Conservation (phyloP, 2,329 filamentous ascomycete genomes). For the Ceratocystis albifundus region DNA sequence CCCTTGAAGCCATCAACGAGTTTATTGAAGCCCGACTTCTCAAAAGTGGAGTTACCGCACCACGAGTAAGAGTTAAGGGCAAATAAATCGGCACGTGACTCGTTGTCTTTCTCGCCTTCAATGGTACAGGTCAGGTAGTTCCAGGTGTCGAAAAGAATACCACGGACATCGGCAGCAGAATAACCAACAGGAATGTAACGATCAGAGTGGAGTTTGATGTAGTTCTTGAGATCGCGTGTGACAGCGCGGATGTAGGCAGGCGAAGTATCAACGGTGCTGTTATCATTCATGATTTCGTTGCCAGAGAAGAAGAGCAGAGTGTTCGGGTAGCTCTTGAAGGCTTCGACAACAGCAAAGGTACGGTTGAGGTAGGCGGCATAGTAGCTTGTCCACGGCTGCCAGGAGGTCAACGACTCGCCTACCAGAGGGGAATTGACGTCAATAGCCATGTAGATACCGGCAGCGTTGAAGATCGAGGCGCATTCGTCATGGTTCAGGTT, state of each 20-base stretch:
- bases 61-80: conserved; percentile 65
- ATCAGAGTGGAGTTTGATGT: conserved; percentile 58
- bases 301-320: conserved; percentile 64
- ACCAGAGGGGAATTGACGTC: conserved; percentile 55
- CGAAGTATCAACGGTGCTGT: conserved; percentile 45
- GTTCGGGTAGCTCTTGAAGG: conserved; percentile 56
- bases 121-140: conserved; percentile 61
- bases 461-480: conserved; percentile 56
- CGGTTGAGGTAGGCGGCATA: conserved; percentile 50
- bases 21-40: conserved; percentile 50
- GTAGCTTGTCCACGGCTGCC: conserved; percentile 48
- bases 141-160: conserved; percentile 61
- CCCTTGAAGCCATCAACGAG: conserved; percentile 54
- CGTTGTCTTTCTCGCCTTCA: conserved; percentile 42
- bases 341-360: conserved; percentile 55
- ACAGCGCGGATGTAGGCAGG: conserved; percentile 65
- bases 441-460: conserved; percentile 57
- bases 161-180: conserved; percentile 67
- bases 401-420: conserved; percentile 46
- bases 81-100: conserved; percentile 61
- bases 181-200: conserved; percentile 66
- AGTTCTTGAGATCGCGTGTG: conserved; percentile 69
- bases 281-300: conserved; percentile 65
- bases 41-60: conserved; percentile 53
- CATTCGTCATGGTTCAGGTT: conserved; percentile 55